Base-by-base conservation (phyloP, 352 stramenopile species). In the Blastocystis sp. region DNA sequence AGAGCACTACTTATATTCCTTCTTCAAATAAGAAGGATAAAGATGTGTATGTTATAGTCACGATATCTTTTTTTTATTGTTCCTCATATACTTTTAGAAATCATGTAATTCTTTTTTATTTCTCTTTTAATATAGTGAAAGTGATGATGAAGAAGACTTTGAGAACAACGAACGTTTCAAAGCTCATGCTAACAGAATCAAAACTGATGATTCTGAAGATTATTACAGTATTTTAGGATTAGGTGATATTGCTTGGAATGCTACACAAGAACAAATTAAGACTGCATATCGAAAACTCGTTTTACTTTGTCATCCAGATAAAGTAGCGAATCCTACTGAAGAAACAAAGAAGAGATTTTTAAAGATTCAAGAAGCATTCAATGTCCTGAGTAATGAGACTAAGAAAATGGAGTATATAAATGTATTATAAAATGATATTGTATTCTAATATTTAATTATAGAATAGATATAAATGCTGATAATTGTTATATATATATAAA, bases 281-380 rank as follows among this genome's bases (percentile, higher is more conserved):
- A 66, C 65, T 19, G 77, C 77, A 0, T 84, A 84, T 57, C 76
- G 79, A 41, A 78, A 80, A 40, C 67, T 77, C 1, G 79, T 77
- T 42, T 59, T 83, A 2, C 70, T 74, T 40, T 81, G 83, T 59
- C 79, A 87, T 65, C 79, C 79, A 1, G 79, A 87, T 55, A 87
- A 87, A 58, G 76, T 72, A 13, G 49, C 67, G 68, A 72, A 27
- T 59, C 72, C 25, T 67, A 73, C 2, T 18, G 25, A 27, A 5
- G 49, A 71, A 18, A 64, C 67, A 54, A 23, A 33, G 5, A 44
- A 73, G 41, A 74, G 83, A 2, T 87, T 87, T 57, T 48, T 84
- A 16, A 68, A 73, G 16, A 73, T 87, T 10, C 80, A 85, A 59
- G 59, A 71, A 9, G 79, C 78, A 6, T 84, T 79, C 56, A 75